phyloP scores from a whole-genome alignment of 1,139 yeast species.

The Pichia sorboxylosa region DNA sequence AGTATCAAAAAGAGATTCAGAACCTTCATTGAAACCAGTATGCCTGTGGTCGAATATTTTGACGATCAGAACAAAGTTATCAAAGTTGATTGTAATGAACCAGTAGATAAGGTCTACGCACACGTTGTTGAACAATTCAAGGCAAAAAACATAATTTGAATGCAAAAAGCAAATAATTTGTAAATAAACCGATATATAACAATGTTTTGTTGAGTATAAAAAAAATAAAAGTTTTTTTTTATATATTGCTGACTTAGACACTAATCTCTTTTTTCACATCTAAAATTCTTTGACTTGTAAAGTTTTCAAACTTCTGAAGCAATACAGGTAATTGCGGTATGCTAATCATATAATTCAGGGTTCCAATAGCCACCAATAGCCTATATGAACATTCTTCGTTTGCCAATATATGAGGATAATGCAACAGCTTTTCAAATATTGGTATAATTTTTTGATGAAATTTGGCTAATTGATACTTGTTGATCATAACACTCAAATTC shows the following conservation, averaged over 20 bases:
- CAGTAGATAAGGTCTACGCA: conserved; percentile 69
- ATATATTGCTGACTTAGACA: too few relatives aligned
- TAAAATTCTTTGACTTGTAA: conserved; percentile 13
- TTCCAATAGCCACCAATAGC: conserved; percentile 43
- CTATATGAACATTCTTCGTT: conserved; percentile 46
- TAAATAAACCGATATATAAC: too few relatives aligned
- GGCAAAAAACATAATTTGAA: conserved; percentile 21
- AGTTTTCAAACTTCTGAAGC: conserved; percentile 5
- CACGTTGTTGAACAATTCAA: conserved; percentile 58
- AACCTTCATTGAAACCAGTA: conserved; percentile 77
- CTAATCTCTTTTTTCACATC: conserved; percentile 13
- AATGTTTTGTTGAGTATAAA: neutral
- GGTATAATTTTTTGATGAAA: conserved; percentile 9
- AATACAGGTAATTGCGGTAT: conserved; percentile 6
- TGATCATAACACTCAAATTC: conserved; percentile 31
- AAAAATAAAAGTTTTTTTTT: neutral
- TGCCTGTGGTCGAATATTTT: conserved; percentile 88
- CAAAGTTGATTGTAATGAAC: conserved; percentile 63
- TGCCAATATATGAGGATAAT: conserved; percentile 5
- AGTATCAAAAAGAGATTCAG: conserved; percentile 81
- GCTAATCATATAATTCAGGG: conserved; percentile 16
- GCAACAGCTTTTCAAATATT: conserved; percentile 9
- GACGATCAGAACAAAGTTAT: conserved; percentile 68
- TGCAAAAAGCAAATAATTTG: too few relatives aligned
- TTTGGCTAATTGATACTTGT: conserved; percentile 11